Base-by-base conservation (phyloP, 768 basidiomycete genomes). In the Mycena rosella region DNA sequence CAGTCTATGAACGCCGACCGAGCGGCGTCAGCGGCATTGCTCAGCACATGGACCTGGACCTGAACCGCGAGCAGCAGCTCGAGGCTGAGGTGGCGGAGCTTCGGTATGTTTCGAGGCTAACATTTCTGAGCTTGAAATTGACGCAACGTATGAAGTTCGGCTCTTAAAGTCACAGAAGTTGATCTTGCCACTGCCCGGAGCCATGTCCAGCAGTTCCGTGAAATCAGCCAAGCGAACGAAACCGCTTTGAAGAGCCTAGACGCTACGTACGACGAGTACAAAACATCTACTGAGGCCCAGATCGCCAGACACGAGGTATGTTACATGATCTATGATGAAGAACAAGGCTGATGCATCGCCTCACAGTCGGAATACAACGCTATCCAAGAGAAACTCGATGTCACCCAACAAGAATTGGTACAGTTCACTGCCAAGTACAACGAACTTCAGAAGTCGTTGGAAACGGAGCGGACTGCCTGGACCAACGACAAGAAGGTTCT, bases 1-100 rank as follows among this genome's bases (percentile, higher is more conserved):
- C 94, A 2, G 93, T 96, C 2, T 96, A 95, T 72, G 95, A 96
- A 74, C 88, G 93, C 40, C 84, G 92, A 54, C 74, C 86, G 10
- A 76, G 84, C 9, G 73, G 79, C 5, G 73, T 75, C 7, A 67
- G 70, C 49, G 79, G 81, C 24, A 60, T 78, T 14, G 70, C 79
- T 60, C 77, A 81, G 48, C 73, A 70, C 18, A 74, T 76, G 27
- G 83, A 87, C 68, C 80, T 84, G 59, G 84, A 86, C 68, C 65
- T 89, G 68, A 85, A 84, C 68, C 86, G 84, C 13, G 95, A 96
- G 75, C 91, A 94, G 72, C 92, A 94, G 73, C 85, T 96, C 11
- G 90, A 95, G 77, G 83, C 88, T 18, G 93, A 96, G 74, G 91
- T 96, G 22, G 95, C 94, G 5, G 94, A 96, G 60, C 84, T 96